Evolutionary conservation across 495 filamentous ascomycete species (phyloP).

Genomic region (Penicillium ochrochloron): DNA sequence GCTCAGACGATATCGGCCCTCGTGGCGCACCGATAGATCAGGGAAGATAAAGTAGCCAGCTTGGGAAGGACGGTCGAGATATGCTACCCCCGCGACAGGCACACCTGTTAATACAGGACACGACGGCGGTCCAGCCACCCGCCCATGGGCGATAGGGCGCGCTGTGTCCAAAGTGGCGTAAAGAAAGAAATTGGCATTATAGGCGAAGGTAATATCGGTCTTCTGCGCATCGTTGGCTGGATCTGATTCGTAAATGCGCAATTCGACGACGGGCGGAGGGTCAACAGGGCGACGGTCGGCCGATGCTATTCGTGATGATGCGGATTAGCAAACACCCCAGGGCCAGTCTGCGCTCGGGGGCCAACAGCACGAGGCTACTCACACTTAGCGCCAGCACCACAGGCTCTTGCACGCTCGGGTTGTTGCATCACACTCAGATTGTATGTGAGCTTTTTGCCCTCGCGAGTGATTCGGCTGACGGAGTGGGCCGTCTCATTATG

Average conservation of each 20-base stretch:
- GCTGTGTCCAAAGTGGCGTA: constrained; percentile 91
- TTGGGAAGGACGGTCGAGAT: constrained; percentile 86
- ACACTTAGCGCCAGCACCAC: constrained; percentile 95
- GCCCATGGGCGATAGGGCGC: constrained; percentile 81
- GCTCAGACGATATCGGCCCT: constrained; percentile 84
- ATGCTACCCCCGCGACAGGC: constrained; percentile 95
- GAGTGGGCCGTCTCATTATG: constrained; percentile 63
- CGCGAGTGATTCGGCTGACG: constrained; percentile 70
- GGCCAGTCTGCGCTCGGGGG: not conserved
- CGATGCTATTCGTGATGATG: constrained; percentile 61
- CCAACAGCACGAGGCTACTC: constrained; percentile 35
- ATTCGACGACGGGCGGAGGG: constrained; percentile 93
- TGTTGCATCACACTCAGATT: constrained; percentile 88
- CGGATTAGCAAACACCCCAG: not conserved
- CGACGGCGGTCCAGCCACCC: constrained; percentile 67
- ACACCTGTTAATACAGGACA: constrained; percentile 92
- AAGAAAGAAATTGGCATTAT: constrained; percentile 98
- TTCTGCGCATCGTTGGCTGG: constrained; percentile 52
- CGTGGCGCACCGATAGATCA: constrained; percentile 94
- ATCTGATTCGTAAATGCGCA: constrained; percentile 85
- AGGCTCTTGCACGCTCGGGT: constrained; percentile 93
- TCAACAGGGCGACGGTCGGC: constrained; percentile 96
- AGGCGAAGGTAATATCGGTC: constrained; percentile 84
- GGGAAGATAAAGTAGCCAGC: constrained; percentile 99
- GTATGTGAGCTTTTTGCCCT: constrained; percentile 83